Base-by-base conservation (phyloP, 2,329 filamentous ascomycete genomes). In the Acrocalymma vagum region DNA sequence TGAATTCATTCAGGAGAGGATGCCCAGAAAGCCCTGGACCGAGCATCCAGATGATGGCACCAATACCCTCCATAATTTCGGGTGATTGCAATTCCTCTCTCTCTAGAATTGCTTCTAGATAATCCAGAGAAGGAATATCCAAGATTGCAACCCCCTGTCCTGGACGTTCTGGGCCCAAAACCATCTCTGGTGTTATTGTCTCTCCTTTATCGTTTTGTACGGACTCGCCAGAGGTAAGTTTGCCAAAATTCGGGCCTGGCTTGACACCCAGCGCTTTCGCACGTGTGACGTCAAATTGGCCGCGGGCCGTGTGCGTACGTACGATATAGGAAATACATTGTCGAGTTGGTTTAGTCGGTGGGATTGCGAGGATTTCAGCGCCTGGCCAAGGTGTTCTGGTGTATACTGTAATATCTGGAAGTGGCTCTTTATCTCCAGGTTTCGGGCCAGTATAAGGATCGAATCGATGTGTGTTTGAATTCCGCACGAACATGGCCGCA, bases 271-370 rank as follows among this genome's bases (percentile, higher is more conserved):
- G 72, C 18, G 73, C 76, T 46, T 73, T 77, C 0, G 91, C 93
- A 42, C 77, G 82, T 31, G 79, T 65, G 0, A 82, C 73, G 45
- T 89, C 78, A 61, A 99, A 96, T 59, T 87, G 93, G 36, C 94
- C 94, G 38, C 94, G 83, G 38, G 87, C 80, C 24, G 85, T 77
- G 48, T 90, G 83, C 38, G 83, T 84, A 55, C 90, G 88, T 62
- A 95, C 80, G 42, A 99, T 86, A 69, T 99, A 99, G 42, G 87
- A 95, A 55, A 96, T 75, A 5, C 90, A 85, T 30, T 85, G 83
- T 18, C 76, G 74, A 1, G 82, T 82, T 5, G 85, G 86, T 14
- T 76, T 72, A 0, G 89, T 88, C 0, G 76, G 77, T 0, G 94
- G 94, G 3, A 97, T 77, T 10, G 68, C 71, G 11, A 79, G 65